Conservation (phyloP, 306 rosid genomes). For the Fragaria ananassa region DNA sequence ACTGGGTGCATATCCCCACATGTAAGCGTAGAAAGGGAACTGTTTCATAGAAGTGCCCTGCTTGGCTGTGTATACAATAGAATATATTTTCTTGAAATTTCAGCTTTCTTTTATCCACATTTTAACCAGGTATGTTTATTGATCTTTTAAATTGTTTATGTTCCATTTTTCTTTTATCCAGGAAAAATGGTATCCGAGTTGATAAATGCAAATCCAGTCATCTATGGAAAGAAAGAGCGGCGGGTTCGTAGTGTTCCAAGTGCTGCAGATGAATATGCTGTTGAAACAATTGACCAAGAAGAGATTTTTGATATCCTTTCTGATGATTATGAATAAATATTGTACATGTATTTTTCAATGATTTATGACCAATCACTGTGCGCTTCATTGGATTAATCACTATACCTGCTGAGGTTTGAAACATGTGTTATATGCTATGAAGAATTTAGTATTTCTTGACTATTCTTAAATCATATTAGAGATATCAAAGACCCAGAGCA, state of each 20-base stretch:
- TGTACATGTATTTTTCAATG: background rate
- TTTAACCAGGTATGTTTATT: background rate
- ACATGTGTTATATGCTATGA: background rate
- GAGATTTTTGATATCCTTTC: conserved; percentile 92
- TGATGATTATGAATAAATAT: background rate
- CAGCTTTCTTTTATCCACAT: background rate
- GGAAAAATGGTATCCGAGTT: conserved; percentile 61
- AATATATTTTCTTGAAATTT: background rate
- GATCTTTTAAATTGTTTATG: background rate
- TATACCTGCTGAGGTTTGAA: background rate
- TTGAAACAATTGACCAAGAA: conserved; percentile 67
- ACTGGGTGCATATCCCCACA: background rate
- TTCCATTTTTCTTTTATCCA: background rate
- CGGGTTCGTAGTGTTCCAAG: conserved; percentile 47
- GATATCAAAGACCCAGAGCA: conserved; percentile 94
- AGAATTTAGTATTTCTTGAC: conserved; percentile 43
- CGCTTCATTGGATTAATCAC: background rate
- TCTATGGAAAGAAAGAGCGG: conserved; percentile 81
- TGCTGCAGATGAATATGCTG: conserved; percentile 38
- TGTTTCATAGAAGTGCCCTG: background rate
- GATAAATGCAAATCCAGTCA: conserved; percentile 77
- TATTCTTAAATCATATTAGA: conserved; percentile 71
- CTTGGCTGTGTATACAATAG: background rate
- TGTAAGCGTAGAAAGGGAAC: background rate
- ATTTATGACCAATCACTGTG: too few relatives aligned